phyloP scores from a whole-genome alignment of 352 stramenopile species.

The Globisporangium iwayamae region DNA sequence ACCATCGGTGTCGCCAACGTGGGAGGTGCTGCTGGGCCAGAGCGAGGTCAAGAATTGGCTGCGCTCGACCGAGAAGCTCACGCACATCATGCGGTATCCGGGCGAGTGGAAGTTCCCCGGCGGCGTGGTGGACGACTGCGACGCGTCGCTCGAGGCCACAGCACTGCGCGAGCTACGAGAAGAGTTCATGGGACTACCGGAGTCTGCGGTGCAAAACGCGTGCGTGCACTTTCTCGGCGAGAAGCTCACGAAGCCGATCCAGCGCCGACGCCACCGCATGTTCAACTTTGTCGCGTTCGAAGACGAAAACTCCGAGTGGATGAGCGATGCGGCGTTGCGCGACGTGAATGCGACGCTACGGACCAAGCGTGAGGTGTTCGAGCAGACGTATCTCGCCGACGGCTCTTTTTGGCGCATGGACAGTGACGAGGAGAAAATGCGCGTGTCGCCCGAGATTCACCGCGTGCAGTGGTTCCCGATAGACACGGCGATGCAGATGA shows the following conservation, averaged over 20 bases:
- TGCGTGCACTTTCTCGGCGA: conserved; percentile 33
- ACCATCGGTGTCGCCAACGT: conserved; percentile 14
- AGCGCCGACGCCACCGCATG: conserved; percentile 46
- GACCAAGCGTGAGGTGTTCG: conserved; percentile 38
- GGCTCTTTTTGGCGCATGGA: conserved; percentile 38
- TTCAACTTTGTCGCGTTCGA: conserved; percentile 66
- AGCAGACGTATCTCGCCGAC: conserved; percentile 18
- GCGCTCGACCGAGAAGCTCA: conserved; percentile 31
- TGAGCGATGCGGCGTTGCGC: conserved; percentile 27
- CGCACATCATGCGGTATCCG: conserved; percentile 59
- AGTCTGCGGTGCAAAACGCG: conserved; percentile 11
- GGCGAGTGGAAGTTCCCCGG: conserved; percentile 69
- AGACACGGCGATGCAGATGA: conserved; percentile 43
- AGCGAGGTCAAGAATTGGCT: conserved; percentile 72
- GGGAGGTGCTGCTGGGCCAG: conserved; percentile 62
- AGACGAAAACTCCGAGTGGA: conserved; percentile 46
- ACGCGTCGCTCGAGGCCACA: conserved; percentile 31
- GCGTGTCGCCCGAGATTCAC: conserved; percentile 52
- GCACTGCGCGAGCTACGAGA: conserved; percentile 50
- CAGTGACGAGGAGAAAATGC: conserved; percentile 32
- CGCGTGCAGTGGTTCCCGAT: conserved; percentile 55
- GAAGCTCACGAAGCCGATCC: conserved; percentile 47
- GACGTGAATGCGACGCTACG: conserved; percentile 39
- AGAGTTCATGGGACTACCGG: conserved; percentile 44
- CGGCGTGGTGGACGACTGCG: conserved; percentile 38